These are phyloP conservation scores for Neurospora terricola DNA, from an alignment of 495 filamentous ascomycete species.

Conservation along the genomic window DNA sequence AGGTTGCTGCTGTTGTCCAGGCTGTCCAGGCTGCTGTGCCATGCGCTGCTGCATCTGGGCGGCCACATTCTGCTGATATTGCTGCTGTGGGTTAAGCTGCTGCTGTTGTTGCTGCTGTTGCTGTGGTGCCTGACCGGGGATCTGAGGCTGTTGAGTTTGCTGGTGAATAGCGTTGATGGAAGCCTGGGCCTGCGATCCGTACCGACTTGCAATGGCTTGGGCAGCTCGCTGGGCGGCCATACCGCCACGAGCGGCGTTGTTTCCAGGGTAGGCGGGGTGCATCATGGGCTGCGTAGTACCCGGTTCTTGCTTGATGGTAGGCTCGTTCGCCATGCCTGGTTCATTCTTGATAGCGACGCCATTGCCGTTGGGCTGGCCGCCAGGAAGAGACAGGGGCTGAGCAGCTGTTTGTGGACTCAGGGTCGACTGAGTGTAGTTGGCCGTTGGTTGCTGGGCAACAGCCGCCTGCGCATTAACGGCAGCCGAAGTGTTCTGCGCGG, in stretches of 20 bases:
- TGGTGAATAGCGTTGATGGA: conserved; percentile 50
- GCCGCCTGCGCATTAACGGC: conserved; percentile 32
- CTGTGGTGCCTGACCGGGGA: conserved; percentile 12
- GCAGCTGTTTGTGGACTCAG: conserved; percentile 24
- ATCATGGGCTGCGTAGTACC: conserved; percentile 5
- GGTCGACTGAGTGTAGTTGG: conserved; percentile 27
- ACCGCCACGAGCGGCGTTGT: conserved; percentile 14
- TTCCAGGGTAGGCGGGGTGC: conserved; percentile 1
- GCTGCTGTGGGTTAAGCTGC: conserved; percentile 30
- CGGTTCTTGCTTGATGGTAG: conserved; percentile 30
- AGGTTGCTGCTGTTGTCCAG: conserved; percentile 27
- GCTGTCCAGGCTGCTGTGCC: conserved; percentile 15
- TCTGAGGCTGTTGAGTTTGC: conserved; percentile 17
- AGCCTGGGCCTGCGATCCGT: conserved; percentile 57
- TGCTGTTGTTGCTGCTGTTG: conserved; percentile 37
- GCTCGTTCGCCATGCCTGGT: conserved; percentile 44
- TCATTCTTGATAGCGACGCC: conserved; percentile 64
- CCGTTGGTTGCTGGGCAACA: conserved; percentile 18
- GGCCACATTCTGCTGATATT: conserved; percentile 13
- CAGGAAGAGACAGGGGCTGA: conserved; percentile 31
- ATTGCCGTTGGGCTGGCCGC: conserved; percentile 22
- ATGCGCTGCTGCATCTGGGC: conserved; percentile 26
- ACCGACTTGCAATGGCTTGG: conserved; percentile 56
- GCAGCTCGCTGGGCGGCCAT: conserved; percentile 57
- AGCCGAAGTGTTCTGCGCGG: conserved; percentile 24